phyloP scores from a whole-genome alignment of 169 alveolate species.

The Cytauxzoon felis region DNA sequence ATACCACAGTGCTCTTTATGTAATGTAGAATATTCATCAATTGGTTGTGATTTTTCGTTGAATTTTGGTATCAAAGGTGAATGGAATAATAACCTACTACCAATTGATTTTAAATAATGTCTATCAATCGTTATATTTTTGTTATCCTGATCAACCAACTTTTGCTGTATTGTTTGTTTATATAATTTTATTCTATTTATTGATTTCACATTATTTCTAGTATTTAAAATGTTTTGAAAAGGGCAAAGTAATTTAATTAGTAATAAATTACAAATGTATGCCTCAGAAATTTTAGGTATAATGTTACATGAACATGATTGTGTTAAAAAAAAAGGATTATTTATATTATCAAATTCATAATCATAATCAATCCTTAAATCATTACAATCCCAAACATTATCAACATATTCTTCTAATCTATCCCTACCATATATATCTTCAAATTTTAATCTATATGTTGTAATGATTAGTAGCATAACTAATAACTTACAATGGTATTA shows the following conservation, averaged over 20 bases:
- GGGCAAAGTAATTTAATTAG: too few species aligned
- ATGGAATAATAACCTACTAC: slow-evolving; percentile 23
- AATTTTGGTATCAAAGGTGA: slow-evolving; percentile 34
- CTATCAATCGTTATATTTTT: neutral
- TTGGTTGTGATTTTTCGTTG: neutral
- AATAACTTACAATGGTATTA: slow-evolving; percentile 54
- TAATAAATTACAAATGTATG: too few species aligned
- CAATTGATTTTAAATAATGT: slow-evolving; percentile 3
- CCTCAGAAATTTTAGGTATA: too few species aligned
- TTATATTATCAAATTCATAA: neutral
- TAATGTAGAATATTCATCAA: neutral
- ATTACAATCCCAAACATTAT: slow-evolving; percentile 44
- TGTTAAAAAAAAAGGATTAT: slow-evolving; percentile 34
- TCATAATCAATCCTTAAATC: slow-evolving; percentile 42
- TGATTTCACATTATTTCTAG: too few species aligned
- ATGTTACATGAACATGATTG: slow-evolving; percentile 46
- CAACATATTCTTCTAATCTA: slow-evolving; percentile 1
- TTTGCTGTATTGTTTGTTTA: neutral
- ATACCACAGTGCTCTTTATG: slow-evolving; percentile 35
- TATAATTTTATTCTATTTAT: too few species aligned
- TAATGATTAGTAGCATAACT: neutral
- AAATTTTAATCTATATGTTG: slow-evolving; percentile 13
- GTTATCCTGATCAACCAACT: neutral
- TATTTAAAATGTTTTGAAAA: too few species aligned
- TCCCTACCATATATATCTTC: slow-evolving; percentile 11